phyloP scores from a whole-genome alignment of 73 alveolate genomes.

The Tetrahymena elliotti region DNA sequence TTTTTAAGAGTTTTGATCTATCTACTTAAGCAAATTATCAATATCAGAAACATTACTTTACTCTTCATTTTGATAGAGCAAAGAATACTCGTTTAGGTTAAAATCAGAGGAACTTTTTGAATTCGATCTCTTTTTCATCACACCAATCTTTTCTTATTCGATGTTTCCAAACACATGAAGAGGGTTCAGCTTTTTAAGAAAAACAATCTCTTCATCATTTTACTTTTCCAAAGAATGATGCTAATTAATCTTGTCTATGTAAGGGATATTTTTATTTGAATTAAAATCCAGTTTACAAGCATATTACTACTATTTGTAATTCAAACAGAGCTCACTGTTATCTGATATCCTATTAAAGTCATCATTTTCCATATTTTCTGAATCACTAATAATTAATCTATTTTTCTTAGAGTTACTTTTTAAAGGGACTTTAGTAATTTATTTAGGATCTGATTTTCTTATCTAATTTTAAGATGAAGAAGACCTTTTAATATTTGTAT shows the following conservation, averaged over 20 bases:
- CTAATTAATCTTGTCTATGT: neutral
- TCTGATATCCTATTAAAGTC: neutral
- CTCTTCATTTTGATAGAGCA: neutral
- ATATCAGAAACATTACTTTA: neutral
- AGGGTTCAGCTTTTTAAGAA: neutral
- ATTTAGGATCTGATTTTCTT: neutral
- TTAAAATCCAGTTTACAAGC: neutral
- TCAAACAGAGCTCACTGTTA: neutral
- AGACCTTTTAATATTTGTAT: neutral
- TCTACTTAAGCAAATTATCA: neutral
- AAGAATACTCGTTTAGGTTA: neutral
- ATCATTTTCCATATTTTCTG: neutral
- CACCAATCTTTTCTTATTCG: neutral
- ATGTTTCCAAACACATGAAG: neutral
- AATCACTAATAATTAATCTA: neutral
- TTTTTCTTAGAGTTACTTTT: neutral
- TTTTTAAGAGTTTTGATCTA: neutral
- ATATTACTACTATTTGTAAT: neutral
- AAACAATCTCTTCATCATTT: neutral
- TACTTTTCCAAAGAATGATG: neutral
- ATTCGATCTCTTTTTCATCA: neutral
- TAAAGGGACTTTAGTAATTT: neutral
- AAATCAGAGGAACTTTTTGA: neutral
- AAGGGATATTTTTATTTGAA: neutral
- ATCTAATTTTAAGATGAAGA: neutral